Percentiles rank a stretch among this genome's conserved stretches.
phyloP scores from a whole-genome alignment of 768 basidiomycete genomes.

The Suillus variegatus region DNA sequence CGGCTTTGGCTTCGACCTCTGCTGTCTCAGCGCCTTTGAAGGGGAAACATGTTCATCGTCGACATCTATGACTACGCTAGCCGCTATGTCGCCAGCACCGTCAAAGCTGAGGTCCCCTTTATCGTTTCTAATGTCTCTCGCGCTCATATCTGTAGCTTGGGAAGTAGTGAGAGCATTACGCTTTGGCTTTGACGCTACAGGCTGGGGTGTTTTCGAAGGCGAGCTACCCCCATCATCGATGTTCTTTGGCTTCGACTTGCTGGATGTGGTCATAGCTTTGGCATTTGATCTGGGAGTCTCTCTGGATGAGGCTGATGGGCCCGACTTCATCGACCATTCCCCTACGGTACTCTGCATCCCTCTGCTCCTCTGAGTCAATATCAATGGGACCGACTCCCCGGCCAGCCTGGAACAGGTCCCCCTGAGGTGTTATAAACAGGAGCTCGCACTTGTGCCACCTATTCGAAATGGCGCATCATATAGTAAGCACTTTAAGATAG shows the following conservation, averaged over 20 bases:
- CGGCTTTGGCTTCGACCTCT: slow-evolving; percentile 5
- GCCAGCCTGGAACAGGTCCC: slow-evolving; percentile 32
- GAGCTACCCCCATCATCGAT: slow-evolving; percentile 12
- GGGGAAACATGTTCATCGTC: slow-evolving; percentile 9
- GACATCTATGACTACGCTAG: slow-evolving; percentile 4
- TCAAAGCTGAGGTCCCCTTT: slow-evolving; percentile 12
- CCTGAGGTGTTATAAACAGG: slow-evolving; percentile 13
- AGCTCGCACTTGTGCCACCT: neutral
- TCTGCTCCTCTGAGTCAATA: slow-evolving; percentile 23
- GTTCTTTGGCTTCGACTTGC: neutral
- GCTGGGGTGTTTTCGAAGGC: slow-evolving; percentile 9
- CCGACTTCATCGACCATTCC: too few relatives aligned
- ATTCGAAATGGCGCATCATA: neutral
- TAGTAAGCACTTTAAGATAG: neutral
- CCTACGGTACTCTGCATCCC: slow-evolving; percentile 16
- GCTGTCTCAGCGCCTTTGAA: neutral
- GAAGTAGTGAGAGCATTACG: slow-evolving; percentile 4
- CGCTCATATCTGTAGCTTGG: slow-evolving; percentile 21
- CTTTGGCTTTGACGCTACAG: slow-evolving; percentile 11
- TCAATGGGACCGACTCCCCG: slow-evolving; percentile 27
- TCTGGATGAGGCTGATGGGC: neutral
- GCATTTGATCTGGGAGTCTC: neutral
- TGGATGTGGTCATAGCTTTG: neutral
- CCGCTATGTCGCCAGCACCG: slow-evolving; percentile 12
- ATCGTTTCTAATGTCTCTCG: slow-evolving; percentile 22